Evolutionary conservation across 1,284 basidiomycete species (phyloP).

Genomic region (Ustilago vetiveriae): DNA sequence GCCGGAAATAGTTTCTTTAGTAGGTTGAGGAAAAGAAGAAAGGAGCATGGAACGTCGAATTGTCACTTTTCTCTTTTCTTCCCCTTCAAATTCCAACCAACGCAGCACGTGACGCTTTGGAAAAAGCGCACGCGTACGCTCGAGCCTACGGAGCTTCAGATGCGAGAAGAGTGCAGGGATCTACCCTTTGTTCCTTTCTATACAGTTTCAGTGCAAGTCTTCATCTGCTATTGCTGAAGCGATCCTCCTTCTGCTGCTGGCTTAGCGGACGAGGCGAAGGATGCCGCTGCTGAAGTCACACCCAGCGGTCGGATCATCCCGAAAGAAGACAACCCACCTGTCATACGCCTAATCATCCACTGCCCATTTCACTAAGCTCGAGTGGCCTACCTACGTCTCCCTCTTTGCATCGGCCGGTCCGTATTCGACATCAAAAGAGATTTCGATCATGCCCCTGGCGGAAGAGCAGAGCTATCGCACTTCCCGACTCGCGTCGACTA

Average conservation of each 20-base stretch:
- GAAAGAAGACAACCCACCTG: too few species aligned
- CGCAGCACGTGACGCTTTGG: constrained; percentile 14
- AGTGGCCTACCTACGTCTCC: too few species aligned
- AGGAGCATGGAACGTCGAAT: background rate
- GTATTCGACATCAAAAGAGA: background rate
- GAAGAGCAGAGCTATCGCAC: background rate
- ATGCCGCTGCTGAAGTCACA: too few species aligned
- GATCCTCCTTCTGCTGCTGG: too few species aligned
- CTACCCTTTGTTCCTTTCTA: background rate
- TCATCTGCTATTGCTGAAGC: too few species aligned
- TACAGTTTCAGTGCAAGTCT: too few species aligned
- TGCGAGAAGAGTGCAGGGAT: too few species aligned
- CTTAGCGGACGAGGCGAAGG: too few species aligned
- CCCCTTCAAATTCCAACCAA: background rate
- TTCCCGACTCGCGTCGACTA: too few species aligned
- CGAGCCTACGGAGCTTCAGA: background rate
- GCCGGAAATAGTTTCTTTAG: constrained; percentile 42
- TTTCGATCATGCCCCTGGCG: background rate
- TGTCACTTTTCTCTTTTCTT: background rate
- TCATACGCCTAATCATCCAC: too few species aligned
- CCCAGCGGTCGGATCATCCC: too few species aligned
- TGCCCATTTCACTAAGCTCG: too few species aligned
- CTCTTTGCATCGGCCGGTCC: background rate
- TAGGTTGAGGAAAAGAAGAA: constrained; percentile 47
- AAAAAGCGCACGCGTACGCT: background rate